Conservation (phyloP, 129 eudicot genomes). For the Silybum marianum region DNA sequence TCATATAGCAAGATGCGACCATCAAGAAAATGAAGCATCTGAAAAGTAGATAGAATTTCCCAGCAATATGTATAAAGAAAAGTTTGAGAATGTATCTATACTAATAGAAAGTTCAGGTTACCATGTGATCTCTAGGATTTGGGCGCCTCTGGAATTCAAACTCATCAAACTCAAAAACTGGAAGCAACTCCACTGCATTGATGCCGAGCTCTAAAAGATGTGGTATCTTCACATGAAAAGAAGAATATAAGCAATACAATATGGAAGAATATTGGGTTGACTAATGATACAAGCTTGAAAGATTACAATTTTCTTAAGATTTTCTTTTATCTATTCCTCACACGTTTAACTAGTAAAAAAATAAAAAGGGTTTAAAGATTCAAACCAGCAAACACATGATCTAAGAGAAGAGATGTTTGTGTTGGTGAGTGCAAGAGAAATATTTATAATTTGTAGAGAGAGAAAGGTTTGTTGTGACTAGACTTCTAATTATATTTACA, state of each 20-base stretch:
- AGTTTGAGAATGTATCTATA: neutral
- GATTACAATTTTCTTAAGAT: too few species aligned
- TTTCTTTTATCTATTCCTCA: too few species aligned
- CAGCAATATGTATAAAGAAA: neutral
- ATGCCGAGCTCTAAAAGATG: constrained; percentile 95
- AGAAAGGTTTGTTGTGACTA: neutral
- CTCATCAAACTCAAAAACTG: constrained; percentile 97
- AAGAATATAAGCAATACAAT: constrained; percentile 18
- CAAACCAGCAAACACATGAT: neutral
- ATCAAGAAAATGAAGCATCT: constrained; percentile 14
- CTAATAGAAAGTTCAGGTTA: constrained; percentile 22
- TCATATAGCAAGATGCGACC: constrained; percentile 11
- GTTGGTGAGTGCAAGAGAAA: neutral
- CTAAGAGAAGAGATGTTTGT: neutral
- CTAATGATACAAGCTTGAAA: neutral
- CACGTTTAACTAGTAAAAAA: too few species aligned
- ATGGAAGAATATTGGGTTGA: neutral
- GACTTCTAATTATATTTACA: neutral
- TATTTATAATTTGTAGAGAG: neutral
- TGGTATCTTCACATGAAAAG: constrained; percentile 66
- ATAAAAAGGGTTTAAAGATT: neutral
- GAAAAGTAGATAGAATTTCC: neutral
- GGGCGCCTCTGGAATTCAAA: constrained; percentile 92
- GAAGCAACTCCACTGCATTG: constrained; percentile 94
- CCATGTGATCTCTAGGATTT: constrained; percentile 98